Evolutionary conservation across 2,329 filamentous ascomycete genomes (phyloP).

Genomic region (Clarireedia homoeocarpa): DNA sequence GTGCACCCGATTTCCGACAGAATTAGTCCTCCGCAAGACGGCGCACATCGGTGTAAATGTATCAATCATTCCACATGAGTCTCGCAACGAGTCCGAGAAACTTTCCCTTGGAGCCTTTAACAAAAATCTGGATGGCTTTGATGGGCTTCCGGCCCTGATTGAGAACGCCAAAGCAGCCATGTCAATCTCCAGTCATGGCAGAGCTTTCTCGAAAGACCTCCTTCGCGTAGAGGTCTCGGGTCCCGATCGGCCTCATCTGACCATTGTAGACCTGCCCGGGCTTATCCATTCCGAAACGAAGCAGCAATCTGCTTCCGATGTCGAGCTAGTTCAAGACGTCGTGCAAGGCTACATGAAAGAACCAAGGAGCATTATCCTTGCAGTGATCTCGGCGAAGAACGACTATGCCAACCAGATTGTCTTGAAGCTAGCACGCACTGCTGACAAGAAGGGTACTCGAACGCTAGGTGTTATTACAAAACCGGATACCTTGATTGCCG

Average conservation of each 20-base stretch:
- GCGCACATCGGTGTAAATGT: slow-evolving; percentile 10
- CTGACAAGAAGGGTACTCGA: slow-evolving; percentile 31
- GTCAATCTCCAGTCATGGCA: slow-evolving; percentile 16
- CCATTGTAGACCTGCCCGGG: slow-evolving; percentile 51
- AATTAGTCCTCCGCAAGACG: slow-evolving; percentile 29
- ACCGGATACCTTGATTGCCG: slow-evolving; percentile 39
- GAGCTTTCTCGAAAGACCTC: slow-evolving; percentile 21
- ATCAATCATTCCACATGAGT: slow-evolving; percentile 17
- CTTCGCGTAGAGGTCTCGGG: slow-evolving; percentile 19
- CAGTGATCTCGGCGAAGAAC: slow-evolving; percentile 48
- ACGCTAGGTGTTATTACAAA: slow-evolving; percentile 48
- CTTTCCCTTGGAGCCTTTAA: slow-evolving; percentile 12
- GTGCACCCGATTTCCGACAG: not conserved
- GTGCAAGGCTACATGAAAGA: slow-evolving; percentile 47
- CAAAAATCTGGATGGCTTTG: slow-evolving; percentile 17
- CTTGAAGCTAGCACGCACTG: slow-evolving; percentile 37
- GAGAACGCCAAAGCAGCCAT: slow-evolving; percentile 18
- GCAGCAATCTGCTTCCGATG: slow-evolving; percentile 37
- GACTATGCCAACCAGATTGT: slow-evolving; percentile 56
- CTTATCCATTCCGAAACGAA: slow-evolving; percentile 41
- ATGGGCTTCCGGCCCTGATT: slow-evolving; percentile 16
- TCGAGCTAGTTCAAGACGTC: slow-evolving; percentile 38
- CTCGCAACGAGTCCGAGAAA: slow-evolving; percentile 14
- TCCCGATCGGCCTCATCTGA: slow-evolving; percentile 40
- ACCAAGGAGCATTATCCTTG: slow-evolving; percentile 45